Conservation (phyloP, 2,329 filamentous ascomycete species). For the Epichloe sp. region DNA sequence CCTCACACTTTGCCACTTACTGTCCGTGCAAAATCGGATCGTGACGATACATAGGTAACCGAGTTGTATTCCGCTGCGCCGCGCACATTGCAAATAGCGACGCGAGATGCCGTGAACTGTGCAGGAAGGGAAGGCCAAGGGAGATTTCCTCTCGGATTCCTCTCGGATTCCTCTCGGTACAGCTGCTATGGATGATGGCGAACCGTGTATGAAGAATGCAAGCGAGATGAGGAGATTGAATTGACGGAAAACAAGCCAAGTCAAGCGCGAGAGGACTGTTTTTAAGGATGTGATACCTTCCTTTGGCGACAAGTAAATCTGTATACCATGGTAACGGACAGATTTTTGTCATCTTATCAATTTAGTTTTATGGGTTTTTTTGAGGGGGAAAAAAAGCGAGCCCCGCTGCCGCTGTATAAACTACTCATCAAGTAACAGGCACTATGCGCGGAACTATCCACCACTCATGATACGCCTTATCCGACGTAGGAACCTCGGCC, state of each 20-base stretch:
- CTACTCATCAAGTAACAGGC: not conserved
- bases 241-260: not conserved
- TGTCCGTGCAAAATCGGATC: not conserved
- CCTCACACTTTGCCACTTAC: too few species aligned
- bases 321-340: conserved; percentile 1
- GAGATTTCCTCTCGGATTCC: not conserved
- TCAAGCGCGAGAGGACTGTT: not conserved
- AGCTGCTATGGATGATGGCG: not conserved
- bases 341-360: not conserved
- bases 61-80: not conserved
- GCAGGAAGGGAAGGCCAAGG: not conserved
- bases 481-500: conserved; percentile 38
- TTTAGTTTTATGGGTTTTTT: not conserved
- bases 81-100: not conserved
- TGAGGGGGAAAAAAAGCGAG: too few species aligned
- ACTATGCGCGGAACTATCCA: conserved; percentile 47
- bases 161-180: not conserved
- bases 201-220: not conserved
- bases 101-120: too few species aligned
- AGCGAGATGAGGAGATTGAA: not conserved
- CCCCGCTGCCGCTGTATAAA: not conserved
- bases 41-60: not conserved
- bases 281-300: not conserved
- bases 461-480: conserved; percentile 48
- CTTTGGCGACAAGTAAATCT: not conserved